These are phyloP conservation scores for Flaveria floridana DNA, from an alignment of 140 eudicot species.

Conservation along the genomic window DNA sequence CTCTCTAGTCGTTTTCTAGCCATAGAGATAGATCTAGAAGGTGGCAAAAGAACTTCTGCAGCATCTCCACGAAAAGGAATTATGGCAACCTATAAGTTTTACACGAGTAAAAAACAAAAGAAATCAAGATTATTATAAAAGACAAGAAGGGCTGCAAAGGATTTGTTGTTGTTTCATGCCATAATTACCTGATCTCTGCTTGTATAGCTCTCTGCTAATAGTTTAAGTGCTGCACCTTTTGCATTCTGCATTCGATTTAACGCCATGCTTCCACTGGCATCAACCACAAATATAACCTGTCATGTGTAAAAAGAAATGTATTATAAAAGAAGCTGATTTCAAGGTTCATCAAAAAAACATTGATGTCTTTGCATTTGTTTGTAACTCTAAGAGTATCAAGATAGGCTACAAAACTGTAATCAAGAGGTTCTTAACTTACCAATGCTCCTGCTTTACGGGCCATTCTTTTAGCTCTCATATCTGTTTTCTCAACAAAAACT, in stretches of 20 bases:
- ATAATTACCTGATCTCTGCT: slow-evolving; percentile 97
- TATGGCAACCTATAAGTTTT: slow-evolving; percentile 62
- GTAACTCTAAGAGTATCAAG: slow-evolving; percentile 7
- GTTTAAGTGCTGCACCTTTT: slow-evolving; percentile 95
- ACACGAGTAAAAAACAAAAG: neutral
- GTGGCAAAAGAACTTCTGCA: slow-evolving; percentile 96
- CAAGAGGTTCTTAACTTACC: slow-evolving; percentile 39
- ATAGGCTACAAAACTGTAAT: neutral
- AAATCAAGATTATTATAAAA: neutral
- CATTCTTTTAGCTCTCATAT: slow-evolving; percentile 99
- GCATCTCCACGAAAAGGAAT: slow-evolving; percentile 99
- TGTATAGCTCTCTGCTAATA: slow-evolving; percentile 96
- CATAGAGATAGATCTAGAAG: slow-evolving; percentile 95
- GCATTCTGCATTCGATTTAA: slow-evolving; percentile 98
- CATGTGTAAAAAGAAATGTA: neutral
- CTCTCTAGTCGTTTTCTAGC: slow-evolving; percentile 95
- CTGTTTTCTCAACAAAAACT: slow-evolving; percentile 89
- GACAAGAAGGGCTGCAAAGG: slow-evolving; percentile 13
- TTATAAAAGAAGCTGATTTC: neutral
- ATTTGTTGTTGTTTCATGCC: slow-evolving; percentile 1
- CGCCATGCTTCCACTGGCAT: slow-evolving; percentile 99
- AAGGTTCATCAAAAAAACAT: slow-evolving; percentile 11
- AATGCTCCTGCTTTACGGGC: slow-evolving; percentile 99
- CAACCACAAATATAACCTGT: slow-evolving; percentile 98
- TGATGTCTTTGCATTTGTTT: neutral